phyloP scores from a whole-genome alignment of 257 asterid genomes.

The Nyctanthes arbortristis region DNA sequence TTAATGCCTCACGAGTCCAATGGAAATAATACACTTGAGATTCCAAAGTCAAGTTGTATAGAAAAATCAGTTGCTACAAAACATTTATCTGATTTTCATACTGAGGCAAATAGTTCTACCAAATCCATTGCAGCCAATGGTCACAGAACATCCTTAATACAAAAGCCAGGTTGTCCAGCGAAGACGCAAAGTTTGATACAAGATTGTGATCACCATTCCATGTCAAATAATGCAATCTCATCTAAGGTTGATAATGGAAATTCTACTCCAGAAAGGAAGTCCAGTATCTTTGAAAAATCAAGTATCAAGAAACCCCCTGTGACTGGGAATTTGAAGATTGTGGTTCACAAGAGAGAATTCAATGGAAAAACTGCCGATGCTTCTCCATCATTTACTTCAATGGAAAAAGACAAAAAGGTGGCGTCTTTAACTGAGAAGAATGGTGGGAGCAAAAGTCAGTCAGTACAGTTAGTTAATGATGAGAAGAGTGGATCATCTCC shows the following conservation, averaged over 20 bases:
- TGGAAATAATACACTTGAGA: constrained; percentile 45
- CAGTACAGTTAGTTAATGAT: constrained; percentile 24
- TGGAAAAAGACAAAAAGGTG: constrained; percentile 34
- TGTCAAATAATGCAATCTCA: constrained; percentile 22
- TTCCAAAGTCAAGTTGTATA: constrained; percentile 33
- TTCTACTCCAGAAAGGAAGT: constrained; percentile 36
- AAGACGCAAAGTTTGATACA: constrained; percentile 30
- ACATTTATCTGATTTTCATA: constrained; percentile 37
- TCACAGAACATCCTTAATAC: constrained; percentile 17
- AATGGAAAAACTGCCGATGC: constrained; percentile 39
- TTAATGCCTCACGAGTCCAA: constrained; percentile 54
- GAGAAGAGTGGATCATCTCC: constrained; percentile 31
- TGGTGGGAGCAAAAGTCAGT: constrained; percentile 33
- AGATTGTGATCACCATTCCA: constrained; percentile 19
- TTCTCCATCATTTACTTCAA: constrained; percentile 33
- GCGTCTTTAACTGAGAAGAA: constrained; percentile 35
- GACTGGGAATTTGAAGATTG: constrained; percentile 45
- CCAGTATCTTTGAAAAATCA: constrained; percentile 33
- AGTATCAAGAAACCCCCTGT: constrained; percentile 39
- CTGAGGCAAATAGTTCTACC: constrained; percentile 32
- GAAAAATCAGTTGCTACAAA: constrained; percentile 35
- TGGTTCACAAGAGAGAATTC: constrained; percentile 42
- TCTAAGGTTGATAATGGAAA: constrained; percentile 41
- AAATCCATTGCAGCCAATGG: constrained; percentile 29
- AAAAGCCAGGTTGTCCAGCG: constrained; percentile 34